Percentiles rank a stretch among this genome's conserved stretches.
Conservation (phyloP, 495 filamentous ascomycete genomes). For the Lasiosphaeria miniovina region DNA sequence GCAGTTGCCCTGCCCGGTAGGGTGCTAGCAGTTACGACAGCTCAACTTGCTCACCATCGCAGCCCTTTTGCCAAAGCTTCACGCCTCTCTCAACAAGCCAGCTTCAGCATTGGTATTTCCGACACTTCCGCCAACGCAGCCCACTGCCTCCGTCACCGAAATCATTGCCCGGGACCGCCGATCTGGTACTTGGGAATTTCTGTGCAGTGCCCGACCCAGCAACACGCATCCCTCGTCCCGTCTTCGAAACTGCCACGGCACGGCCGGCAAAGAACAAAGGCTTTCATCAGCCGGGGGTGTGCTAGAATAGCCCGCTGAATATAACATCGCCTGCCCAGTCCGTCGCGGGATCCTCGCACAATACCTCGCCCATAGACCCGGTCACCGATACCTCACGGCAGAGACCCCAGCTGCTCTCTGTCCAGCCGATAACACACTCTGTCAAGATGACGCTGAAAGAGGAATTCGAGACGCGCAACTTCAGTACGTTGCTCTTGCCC, state of each 20-base stretch:
- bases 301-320: background rate
- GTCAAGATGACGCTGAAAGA: constrained; percentile 53
- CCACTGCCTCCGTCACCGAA: background rate
- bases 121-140: background rate
- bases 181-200: background rate
- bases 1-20: too few species aligned
- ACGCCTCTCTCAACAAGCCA: background rate
- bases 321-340: constrained; percentile 2
- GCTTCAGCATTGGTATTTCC: background rate
- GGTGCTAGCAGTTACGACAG: background rate
- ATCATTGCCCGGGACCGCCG: background rate
- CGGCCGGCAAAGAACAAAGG: background rate
- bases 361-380: background rate
- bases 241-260: constrained; percentile 1
- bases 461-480: constrained; percentile 94
- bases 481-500: constrained; percentile 65
- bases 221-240: background rate
- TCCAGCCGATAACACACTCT: background rate
- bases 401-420: background rate
- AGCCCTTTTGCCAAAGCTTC: background rate
- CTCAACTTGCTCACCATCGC: background rate
- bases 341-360: background rate
- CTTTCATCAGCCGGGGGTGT: background rate
- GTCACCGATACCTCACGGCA: background rate
- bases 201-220: background rate